Conservation (phyloP, 163 green algal species). For the Picocystis sp. region DNA sequence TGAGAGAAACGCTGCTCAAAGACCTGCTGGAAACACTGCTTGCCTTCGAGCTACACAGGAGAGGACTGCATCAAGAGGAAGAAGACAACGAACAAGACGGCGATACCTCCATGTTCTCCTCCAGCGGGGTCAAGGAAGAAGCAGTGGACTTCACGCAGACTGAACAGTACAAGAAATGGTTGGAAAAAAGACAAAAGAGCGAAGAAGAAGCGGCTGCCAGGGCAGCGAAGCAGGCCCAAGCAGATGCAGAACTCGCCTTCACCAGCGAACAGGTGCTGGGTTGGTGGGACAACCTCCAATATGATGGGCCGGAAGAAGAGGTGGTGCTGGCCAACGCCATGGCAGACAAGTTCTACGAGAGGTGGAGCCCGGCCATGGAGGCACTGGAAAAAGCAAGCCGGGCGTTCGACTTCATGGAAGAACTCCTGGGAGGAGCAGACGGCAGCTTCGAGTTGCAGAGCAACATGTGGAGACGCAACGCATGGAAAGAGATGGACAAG, state of each 20-base stretch:
- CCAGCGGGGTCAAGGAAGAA: constrained; percentile 32
- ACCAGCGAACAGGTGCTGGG: background rate
- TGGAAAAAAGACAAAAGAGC: constrained; percentile 32
- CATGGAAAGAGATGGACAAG: constrained; percentile 48
- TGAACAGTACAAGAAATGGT: constrained; percentile 44
- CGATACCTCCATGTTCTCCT: background rate
- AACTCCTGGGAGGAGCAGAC: constrained; percentile 41
- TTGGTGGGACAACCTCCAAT: background rate
- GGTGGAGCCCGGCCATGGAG: constrained; percentile 43
- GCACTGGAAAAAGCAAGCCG: constrained; percentile 39
- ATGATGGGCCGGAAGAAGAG: constrained; percentile 12
- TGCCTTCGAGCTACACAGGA: no score
- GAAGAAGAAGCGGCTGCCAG: constrained; percentile 26
- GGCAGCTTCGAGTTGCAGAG: constrained; percentile 42
- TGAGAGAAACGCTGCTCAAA: constrained; percentile 45
- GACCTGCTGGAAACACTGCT: constrained; percentile 37
- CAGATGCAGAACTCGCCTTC: background rate
- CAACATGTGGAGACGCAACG: constrained; percentile 58
- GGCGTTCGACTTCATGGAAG: constrained; percentile 64
- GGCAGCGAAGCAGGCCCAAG: constrained; percentile 7
- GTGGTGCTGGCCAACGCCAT: constrained; percentile 33
- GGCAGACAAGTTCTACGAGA: constrained; percentile 20
- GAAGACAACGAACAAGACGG: constrained; percentile 15
- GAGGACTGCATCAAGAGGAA: constrained; percentile 28
- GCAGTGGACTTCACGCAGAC: constrained; percentile 27